phyloP scores from a whole-genome alignment of 345 rosid species.

The Melastoma malabathricum region DNA sequence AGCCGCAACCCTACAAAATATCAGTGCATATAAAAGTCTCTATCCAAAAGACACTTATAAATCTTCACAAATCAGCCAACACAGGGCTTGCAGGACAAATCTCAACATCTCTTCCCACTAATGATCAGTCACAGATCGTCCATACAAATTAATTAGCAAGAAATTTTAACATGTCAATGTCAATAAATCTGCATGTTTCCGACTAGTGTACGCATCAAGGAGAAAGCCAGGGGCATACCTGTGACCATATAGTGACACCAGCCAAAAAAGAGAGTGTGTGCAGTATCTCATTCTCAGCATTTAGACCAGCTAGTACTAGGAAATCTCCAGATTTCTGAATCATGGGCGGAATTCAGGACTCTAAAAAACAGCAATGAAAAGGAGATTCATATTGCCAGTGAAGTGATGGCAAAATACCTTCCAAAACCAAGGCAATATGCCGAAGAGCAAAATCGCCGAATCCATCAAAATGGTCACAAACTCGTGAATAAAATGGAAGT shows the following conservation, averaged over 20 bases:
- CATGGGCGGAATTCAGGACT: constrained; percentile 9
- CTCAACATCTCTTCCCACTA: too few species aligned
- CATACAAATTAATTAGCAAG: too few species aligned
- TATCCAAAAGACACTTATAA: too few species aligned
- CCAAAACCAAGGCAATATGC: constrained; percentile 95
- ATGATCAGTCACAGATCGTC: too few species aligned
- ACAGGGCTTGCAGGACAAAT: too few species aligned
- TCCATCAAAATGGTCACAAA: constrained; percentile 80
- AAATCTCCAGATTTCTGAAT: constrained; percentile 63
- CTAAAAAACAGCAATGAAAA: neutral
- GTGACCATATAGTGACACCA: constrained; percentile 92
- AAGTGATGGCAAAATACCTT: constrained; percentile 30
- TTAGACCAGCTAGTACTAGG: constrained; percentile 50
- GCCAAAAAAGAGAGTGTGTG: constrained; percentile 89
- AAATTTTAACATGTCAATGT: too few species aligned
- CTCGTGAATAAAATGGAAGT: constrained; percentile 81
- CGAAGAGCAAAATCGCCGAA: constrained; percentile 84
- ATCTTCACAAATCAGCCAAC: too few species aligned
- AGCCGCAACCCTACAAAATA: too few species aligned
- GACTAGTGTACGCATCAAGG: neutral
- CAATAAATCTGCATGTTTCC: too few species aligned
- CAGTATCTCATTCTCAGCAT: constrained; percentile 70
- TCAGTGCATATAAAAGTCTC: too few species aligned
- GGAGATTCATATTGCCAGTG: too few species aligned
- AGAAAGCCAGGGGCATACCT: constrained; percentile 29